Conservation (phyloP, 192 early-diverging fungal species). For the Dissophora globulifera region DNA sequence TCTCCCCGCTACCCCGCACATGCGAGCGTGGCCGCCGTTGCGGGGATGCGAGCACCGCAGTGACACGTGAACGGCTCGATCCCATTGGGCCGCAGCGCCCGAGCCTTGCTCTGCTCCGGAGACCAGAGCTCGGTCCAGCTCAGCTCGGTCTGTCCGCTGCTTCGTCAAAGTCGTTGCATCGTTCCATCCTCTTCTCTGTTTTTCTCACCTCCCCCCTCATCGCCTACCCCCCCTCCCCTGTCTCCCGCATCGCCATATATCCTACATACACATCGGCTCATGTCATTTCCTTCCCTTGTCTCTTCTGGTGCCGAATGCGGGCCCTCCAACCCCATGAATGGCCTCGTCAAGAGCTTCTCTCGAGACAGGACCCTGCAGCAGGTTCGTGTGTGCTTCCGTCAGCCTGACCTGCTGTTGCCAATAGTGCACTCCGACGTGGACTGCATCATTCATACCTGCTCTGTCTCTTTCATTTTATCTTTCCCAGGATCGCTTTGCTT, state of each 20-base stretch:
- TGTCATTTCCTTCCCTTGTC: conserved; percentile 69
- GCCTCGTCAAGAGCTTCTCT: conserved; percentile 84
- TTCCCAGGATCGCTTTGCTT: conserved; percentile 41
- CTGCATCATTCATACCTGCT: background rate
- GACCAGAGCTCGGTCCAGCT: too few species aligned
- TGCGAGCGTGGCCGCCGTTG: too few species aligned
- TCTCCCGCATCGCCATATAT: background rate
- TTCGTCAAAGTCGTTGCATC: too few species aligned
- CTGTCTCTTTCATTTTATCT: background rate
- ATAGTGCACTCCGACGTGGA: background rate
- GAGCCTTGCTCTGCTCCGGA: too few species aligned
- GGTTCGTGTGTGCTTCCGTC: too few species aligned
- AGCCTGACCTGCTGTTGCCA: background rate
- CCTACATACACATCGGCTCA: conserved; percentile 14
- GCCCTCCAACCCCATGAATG: conserved; percentile 78
- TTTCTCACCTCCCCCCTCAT: background rate
- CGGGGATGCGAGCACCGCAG: too few species aligned
- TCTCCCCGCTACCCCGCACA: too few species aligned
- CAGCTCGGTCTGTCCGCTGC: too few species aligned
- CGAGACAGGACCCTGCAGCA: conserved; percentile 83
- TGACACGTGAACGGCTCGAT: too few species aligned
- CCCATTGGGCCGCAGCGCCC: too few species aligned
- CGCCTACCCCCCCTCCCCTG: background rate
- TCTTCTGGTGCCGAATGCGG: conserved; percentile 77
- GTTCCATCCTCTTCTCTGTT: background rate